Evolutionary conservation across 2,329 filamentous ascomycete species (phyloP), one percentile per base, ranked within the genome.

Genomic region (Trichoderma koningii): DNA sequence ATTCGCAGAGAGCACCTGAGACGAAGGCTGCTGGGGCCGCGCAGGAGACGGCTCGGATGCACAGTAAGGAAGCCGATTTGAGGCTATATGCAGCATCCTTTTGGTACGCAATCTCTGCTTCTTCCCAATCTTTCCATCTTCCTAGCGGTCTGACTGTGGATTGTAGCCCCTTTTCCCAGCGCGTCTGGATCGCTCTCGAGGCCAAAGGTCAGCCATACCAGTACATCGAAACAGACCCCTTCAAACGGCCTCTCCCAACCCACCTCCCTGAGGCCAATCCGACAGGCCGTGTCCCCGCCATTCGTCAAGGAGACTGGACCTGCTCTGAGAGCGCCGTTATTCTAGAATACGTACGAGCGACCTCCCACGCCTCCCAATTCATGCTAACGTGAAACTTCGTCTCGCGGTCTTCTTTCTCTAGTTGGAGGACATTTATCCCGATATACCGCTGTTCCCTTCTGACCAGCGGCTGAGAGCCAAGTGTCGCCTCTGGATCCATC

Each of bases 181-280:
- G 92, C 19, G 90, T 95, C 28, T 96, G 92, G 92, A 95, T 96
- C 68, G 90, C 92, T 1, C 82, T 96, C 42, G 92, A 96, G 75
- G 82, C 88, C 71, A 95, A 95, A 74, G 84, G 86, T 19, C 82
- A 95, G 9, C 80, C 85, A 44, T 96, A 96, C 73, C 91, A 96
- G 73, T 96, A 96, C 76, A 88, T 92, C 70, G 92, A 96, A 76
- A 87, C 92, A 52, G 90, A 96, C 72, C 90, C 91, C 7, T 93
- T 91, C 73, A 86, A 88, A 70, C 90, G 90, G 68, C 90, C 87
- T 4, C 75, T 73, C 28, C 73, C 86, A 9, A 73, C 74, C 48
- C 73, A 76, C 15, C 79, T 94, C 34, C 81, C 93, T 26, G 89
- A 92, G 68, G 86, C 92, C 57, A 94, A 93, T 70, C 89, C 90